These are phyloP conservation scores for Sporothrix mexicana DNA, from an alignment of 2,329 filamentous ascomycete genomes.

Conservation along the genomic window DNA sequence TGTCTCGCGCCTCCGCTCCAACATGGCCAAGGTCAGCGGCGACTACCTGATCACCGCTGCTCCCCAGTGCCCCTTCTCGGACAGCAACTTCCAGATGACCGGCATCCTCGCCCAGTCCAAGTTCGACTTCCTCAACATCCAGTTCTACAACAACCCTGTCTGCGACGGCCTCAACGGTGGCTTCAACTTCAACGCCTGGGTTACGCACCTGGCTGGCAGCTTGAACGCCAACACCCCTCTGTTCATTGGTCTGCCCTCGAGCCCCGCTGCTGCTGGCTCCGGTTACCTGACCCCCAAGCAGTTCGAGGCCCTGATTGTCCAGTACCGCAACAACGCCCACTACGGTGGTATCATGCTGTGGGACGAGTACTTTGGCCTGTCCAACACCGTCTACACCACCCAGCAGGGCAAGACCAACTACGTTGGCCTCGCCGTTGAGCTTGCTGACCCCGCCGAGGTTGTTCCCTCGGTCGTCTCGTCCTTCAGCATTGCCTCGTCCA, in stretches of 20 bases:
- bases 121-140: slow-evolving; percentile 53
- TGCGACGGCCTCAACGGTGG: slow-evolving; percentile 46
- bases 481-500: neutral
- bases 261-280: slow-evolving; percentile 35
- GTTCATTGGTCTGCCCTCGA: slow-evolving; percentile 49
- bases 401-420: slow-evolving; percentile 39
- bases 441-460: slow-evolving; percentile 30
- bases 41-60: slow-evolving; percentile 54
- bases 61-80: slow-evolving; percentile 51
- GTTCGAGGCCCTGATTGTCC: slow-evolving; percentile 39
- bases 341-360: slow-evolving; percentile 48
- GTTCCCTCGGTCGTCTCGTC: slow-evolving; percentile 33
- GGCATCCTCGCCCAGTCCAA: slow-evolving; percentile 47
- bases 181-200: slow-evolving; percentile 50
- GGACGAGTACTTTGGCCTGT: slow-evolving; percentile 42
- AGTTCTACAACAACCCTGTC: slow-evolving; percentile 56
- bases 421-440: slow-evolving; percentile 32
- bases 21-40: slow-evolving; percentile 37
- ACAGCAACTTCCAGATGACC: slow-evolving; percentile 51
- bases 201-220: slow-evolving; percentile 42
- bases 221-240: slow-evolving; percentile 48
- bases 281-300: slow-evolving; percentile 42
- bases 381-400: slow-evolving; percentile 30
- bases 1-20: slow-evolving; percentile 33
- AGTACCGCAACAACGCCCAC: slow-evolving; percentile 39